Base-by-base conservation (phyloP, 169 alveolate species). In the Plasmodium inui region DNA sequence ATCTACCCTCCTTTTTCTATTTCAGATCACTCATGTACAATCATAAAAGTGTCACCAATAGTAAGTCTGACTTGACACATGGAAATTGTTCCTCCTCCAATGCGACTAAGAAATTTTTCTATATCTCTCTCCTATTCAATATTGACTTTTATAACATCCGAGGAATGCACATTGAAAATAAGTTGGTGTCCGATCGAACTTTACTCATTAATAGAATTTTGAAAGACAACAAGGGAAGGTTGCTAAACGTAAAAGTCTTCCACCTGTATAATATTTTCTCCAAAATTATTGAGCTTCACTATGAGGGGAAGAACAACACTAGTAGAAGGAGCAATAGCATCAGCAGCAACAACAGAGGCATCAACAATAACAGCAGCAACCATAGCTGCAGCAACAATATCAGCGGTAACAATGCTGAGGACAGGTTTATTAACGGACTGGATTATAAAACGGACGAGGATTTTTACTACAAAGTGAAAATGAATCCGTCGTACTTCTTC, bases 141-240 rank as follows among this genome's bases (percentile, higher is more conserved):
- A 41, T 79, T 19, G 94, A 88, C 37, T 88, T 78, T 79, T 88
- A 78, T 22, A 88, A 88, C 74, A 61, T 88, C 14, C 80, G 83
- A 79, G 94, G 94, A 4, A 79, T 88, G 82, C 80, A 88, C 82
- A 88, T 88, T 61, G 94, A 80, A 88, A 88, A 88, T 88, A 88
- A 78, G 71, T 19, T 88, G 44, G 10, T 76, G 32, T 88, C 94
- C 0, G 79, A 88, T 39, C 61, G 94, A 26, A 88, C 82, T 10
- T 28, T 88, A 12, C n/a, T 32, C 28, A 61, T 88, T 41, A 88
- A 80, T 39, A 53, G 67, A 28, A 30, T 88, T n/a, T 26, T 88
- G 41, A 88, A 70, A 50, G 94, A 88, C 41, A 88, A 57, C 34
- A 88, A 88, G 46, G 94, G 94, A 10, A 88, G 74, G 53, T 26